Percentiles rank a stretch among this genome's conserved stretches.
These are phyloP conservation scores for Tillandsia leiboldiana DNA, from an alignment of 176 grass and related monocot genomes.

Conservation along the genomic window DNA sequence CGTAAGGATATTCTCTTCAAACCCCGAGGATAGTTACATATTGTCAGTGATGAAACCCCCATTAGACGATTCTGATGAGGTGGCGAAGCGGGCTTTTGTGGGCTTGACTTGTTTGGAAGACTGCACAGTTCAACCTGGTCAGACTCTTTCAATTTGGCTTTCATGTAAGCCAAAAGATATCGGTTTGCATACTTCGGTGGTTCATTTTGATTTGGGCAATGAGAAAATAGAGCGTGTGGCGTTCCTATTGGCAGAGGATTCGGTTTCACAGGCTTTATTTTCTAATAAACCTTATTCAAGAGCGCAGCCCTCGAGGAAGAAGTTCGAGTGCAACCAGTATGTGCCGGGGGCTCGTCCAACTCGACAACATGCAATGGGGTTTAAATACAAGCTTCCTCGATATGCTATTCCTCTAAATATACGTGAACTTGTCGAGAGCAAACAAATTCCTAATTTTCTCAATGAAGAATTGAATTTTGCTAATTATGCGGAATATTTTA, in stretches of 20 bases:
- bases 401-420: constrained; percentile 56
- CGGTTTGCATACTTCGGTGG: constrained; percentile 67
- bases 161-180: constrained; percentile 89
- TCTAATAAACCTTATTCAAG: constrained; percentile 69
- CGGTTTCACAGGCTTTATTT: constrained; percentile 55
- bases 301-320: constrained; percentile 29
- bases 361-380: constrained; percentile 38
- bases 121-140: constrained; percentile 51
- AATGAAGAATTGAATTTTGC: constrained; percentile 38
- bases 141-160: constrained; percentile 73
- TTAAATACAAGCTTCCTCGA: constrained; percentile 51
- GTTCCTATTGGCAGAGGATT: constrained; percentile 76
- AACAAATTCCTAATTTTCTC: constrained; percentile 53
- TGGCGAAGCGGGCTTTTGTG: constrained; percentile 36
- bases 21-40: constrained; percentile 69
- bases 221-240: constrained; percentile 82
- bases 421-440: constrained; percentile 56
- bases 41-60: constrained; percentile 85
- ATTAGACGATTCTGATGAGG: constrained; percentile 34
- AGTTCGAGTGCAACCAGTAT: constrained; percentile 34
- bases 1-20: constrained; percentile 81
- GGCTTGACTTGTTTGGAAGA: constrained; percentile 64
- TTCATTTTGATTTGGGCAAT: constrained; percentile 76
- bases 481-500: constrained; percentile 63
- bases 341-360: constrained; percentile 50